Evolutionary conservation across 495 filamentous ascomycete species (phyloP), one percentile per base, ranked within the genome.

Genomic region (Baudoinia panamericana): DNA sequence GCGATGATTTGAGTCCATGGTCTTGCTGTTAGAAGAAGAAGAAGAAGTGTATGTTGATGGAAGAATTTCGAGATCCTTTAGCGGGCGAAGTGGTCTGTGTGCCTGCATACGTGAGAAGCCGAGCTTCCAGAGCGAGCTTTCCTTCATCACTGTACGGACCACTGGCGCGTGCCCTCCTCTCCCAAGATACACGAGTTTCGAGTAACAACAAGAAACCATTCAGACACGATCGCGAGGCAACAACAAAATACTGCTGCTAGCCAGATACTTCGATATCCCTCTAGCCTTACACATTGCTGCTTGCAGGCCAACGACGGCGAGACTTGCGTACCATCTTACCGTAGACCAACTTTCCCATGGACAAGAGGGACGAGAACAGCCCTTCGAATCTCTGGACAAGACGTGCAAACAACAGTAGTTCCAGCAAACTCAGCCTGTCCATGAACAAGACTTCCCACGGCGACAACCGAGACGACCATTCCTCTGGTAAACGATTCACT

Each of bases 1-100:
- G 67, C 77, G 76, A 83, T 82, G 82, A 84, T 87, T 90, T 87
- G 82, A 85, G 76, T 78, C 28, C 78, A 77, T 80, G 84, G 84
- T 90, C 83, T 79, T 75, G 65, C 56, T 66, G 65, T 44, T 63
- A 45, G 49, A 61, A 48, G 54, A 61, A 63, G 61, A 69, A 37
- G 33, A 38, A 43, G 38, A 41, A 21, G 28, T 28, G 18, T 20
- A 19, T 2, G 35, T 26, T 8, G 29, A 25, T 22, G 24, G 20
- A 30, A n/a, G 11, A 10, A 11, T 21, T 13, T 18, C 24, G 35
- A 39, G 22, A 19, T 24, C 16, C 23, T 9, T 15, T 8, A 15
- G 24, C 15, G 12, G 3, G 10, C 15, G 25, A 8, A 13, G 12
- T 30, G 2, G 18, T 40, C n/a, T 9, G 10, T n/a, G 39, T 35